Evolutionary conservation across 1,139 yeast genomes (phyloP).

Genomic region (Entelexis paramagnoliae): DNA sequence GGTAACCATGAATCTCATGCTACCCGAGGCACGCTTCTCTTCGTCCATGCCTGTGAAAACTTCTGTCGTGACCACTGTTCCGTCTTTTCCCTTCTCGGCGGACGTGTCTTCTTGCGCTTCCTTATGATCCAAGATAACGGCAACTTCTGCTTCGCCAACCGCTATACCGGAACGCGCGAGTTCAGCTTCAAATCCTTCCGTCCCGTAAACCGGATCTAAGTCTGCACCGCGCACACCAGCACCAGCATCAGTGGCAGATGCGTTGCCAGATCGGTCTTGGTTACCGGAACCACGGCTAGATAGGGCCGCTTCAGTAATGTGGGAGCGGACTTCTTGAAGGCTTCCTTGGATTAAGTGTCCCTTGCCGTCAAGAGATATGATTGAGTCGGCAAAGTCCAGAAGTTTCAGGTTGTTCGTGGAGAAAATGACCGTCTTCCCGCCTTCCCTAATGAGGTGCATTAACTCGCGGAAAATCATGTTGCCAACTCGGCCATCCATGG

Average conservation of each 20-base stretch:
- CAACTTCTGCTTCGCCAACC: not conserved
- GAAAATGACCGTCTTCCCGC: constrained; percentile 10
- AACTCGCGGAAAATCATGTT: constrained; percentile 28
- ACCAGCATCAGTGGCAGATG: not conserved
- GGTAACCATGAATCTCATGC: constrained; percentile 6
- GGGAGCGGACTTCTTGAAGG: not conserved
- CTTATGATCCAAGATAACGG: not conserved
- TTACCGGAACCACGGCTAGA: not conserved
- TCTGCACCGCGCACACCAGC: not conserved
- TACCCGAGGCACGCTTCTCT: constrained; percentile 15
- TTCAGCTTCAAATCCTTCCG: not conserved
- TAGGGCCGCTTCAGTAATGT: not conserved
- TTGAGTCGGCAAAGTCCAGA: constrained; percentile 7
- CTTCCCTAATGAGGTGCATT: not conserved
- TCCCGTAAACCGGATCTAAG: not conserved
- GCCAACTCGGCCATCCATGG: constrained; percentile 88
- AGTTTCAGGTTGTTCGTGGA: constrained; percentile 17
- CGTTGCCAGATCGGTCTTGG: not conserved
- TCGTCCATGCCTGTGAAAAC: constrained; percentile 7
- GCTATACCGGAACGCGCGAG: not conserved
- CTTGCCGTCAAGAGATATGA: constrained; percentile 35
- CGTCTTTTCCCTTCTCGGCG: too few species aligned
- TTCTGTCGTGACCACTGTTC: not conserved
- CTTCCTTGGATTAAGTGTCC: constrained; percentile 26
- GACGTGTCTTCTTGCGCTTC: not conserved